A percentile compares a stretch with the other conserved stretches of the same genome.
Conservation (phyloP, 352 stramenopile species). For the Phytopythium oedochilum region DNA sequence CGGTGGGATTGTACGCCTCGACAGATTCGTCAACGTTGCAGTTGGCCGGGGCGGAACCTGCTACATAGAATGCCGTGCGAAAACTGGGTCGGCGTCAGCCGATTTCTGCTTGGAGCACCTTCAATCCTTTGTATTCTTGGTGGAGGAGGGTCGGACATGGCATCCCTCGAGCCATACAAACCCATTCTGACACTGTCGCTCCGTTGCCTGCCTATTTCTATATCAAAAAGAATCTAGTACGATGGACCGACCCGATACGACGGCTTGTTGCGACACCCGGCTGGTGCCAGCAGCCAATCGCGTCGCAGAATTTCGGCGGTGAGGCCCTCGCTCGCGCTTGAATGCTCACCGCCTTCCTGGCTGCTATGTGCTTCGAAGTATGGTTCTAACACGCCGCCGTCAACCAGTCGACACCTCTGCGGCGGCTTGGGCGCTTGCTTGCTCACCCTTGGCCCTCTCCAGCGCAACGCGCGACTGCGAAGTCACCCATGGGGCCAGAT, state of each 20-base stretch:
- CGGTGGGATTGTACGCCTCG: background rate
- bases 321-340: background rate
- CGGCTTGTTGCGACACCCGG: background rate
- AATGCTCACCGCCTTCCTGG: background rate
- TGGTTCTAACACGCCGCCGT: too few relatives aligned
- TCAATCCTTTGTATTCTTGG: background rate
- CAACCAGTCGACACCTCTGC: too few relatives aligned
- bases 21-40: slow-evolving; percentile 9
- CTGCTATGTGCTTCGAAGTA: too few relatives aligned
- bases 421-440: too few relatives aligned
- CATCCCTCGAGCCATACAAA: background rate
- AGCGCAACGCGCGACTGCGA: too few relatives aligned
- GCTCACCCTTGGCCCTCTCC: too few relatives aligned
- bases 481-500: too few relatives aligned
- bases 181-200: background rate
- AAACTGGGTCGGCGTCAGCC: background rate
- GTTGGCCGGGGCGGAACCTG: background rate
- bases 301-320: background rate
- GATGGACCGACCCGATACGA: background rate
- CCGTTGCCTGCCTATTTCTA: background rate
- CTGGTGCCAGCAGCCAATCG: slow-evolving; percentile 1
- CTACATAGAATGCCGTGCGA: background rate
- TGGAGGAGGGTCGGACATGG: background rate
- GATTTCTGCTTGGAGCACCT: slow-evolving; percentile 5
- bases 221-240: background rate